These are phyloP conservation scores for Clavispora fructus DNA, from an alignment of 805 yeast genomes.

Conservation along the genomic window DNA sequence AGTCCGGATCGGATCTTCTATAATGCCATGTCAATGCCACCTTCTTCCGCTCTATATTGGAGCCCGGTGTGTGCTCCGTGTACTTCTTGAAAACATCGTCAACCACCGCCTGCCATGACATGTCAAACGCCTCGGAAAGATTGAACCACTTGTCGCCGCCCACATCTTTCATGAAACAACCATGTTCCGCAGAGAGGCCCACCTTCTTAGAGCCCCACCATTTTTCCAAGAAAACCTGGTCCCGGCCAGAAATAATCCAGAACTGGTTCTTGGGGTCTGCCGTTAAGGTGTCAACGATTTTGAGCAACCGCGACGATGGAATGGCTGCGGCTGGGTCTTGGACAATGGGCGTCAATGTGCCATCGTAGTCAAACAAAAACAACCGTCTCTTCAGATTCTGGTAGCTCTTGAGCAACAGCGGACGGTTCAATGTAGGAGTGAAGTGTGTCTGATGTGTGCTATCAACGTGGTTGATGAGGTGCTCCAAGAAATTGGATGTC, in stretches of 20 bases:
- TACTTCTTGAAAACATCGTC: constrained; percentile 64
- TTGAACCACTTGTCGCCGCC: constrained; percentile 71
- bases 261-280: constrained; percentile 78
- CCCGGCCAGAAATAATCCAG: constrained; percentile 96
- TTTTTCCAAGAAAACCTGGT: constrained; percentile 78
- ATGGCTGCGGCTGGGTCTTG: constrained; percentile 97
- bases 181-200: constrained; percentile 95
- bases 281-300: constrained; percentile 54
- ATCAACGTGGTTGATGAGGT: constrained; percentile 38
- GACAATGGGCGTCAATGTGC: constrained; percentile 95
- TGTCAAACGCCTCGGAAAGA: constrained; percentile 73
- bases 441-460: constrained; percentile 41
- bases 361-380: constrained; percentile 93
- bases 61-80: constrained; percentile 88
- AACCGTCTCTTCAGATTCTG: constrained; percentile 59
- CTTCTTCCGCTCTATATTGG: constrained; percentile 78
- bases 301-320: constrained; percentile 70
- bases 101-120: constrained; percentile 92
- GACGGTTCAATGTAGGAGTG: constrained; percentile 74
- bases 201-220: constrained; percentile 75
- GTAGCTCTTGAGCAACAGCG: constrained; percentile 56
- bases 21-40: constrained; percentile 99
- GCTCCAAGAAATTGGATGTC: constrained; percentile 59
- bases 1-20: constrained; percentile 88
- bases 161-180: constrained; percentile 85